Conservation (phyloP, 2,329 filamentous ascomycete species). For the Drechslera avenae region DNA sequence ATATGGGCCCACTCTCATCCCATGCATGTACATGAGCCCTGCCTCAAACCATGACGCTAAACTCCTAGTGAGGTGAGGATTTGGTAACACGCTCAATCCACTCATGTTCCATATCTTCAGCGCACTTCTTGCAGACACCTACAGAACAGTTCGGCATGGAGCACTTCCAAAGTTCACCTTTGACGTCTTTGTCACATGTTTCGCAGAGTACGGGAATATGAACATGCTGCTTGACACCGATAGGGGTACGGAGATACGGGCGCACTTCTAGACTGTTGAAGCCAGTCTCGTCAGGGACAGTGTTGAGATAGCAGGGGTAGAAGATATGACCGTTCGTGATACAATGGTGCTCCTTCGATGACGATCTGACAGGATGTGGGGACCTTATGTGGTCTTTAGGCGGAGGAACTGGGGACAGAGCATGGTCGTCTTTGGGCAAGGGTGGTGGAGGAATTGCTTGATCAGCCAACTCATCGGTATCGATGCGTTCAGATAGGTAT, state of each 20-base stretch:
- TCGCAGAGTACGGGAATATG: constrained; percentile 27
- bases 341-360: constrained; percentile 26
- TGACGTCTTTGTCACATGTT: constrained; percentile 21
- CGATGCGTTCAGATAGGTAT: constrained; percentile 22
- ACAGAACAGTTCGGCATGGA: constrained; percentile 25
- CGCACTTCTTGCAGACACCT: constrained; percentile 24
- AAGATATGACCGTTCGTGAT: constrained; percentile 30
- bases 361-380: constrained; percentile 1
- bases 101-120: constrained; percentile 25
- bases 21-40: background rate
- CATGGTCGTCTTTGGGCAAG: constrained; percentile 20
- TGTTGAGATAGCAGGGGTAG: constrained; percentile 21
- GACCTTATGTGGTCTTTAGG: background rate
- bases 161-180: constrained; percentile 28
- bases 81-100: constrained; percentile 17
- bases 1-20: too few species aligned
- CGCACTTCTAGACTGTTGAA: constrained; percentile 26
- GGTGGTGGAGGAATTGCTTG: constrained; percentile 27
- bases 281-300: constrained; percentile 18
- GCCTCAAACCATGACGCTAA: too few species aligned
- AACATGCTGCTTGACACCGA: constrained; percentile 22
- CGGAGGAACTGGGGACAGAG: background rate
- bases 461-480: constrained; percentile 26
- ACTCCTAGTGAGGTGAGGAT: background rate
- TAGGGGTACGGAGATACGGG: constrained; percentile 18